A percentile compares a stretch with the other conserved stretches of the same genome.
Evolutionary conservation across 2,329 filamentous ascomycete species (phyloP).

Genomic region (Teratosphaeria epicoccoides): DNA sequence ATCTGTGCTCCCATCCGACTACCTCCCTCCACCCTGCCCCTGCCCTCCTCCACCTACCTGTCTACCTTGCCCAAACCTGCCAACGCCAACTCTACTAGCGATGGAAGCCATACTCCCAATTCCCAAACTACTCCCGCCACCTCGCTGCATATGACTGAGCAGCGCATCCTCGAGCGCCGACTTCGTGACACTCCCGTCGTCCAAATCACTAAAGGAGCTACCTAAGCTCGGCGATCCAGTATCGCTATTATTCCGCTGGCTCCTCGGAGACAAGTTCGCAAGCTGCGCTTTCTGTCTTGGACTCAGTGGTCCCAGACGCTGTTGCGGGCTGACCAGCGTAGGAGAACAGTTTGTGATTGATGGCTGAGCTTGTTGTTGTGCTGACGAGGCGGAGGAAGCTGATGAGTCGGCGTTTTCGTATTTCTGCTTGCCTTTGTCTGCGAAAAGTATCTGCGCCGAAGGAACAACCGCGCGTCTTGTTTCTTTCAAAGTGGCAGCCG

Average conservation of each 20-base stretch:
- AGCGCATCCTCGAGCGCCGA: constrained; percentile 70
- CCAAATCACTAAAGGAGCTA: constrained; percentile 77
- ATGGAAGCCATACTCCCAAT: constrained; percentile 26
- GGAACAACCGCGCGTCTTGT: constrained; percentile 1
- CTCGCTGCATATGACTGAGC: constrained; percentile 55
- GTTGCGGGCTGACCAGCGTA: constrained; percentile 5
- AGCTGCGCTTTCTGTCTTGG: constrained; percentile 51
- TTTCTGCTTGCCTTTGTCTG: constrained; percentile 4
- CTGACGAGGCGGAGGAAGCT: constrained; percentile 39
- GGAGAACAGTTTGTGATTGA: constrained; percentile 9
- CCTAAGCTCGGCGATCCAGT: constrained; percentile 71
- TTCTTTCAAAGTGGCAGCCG: constrained; percentile 12
- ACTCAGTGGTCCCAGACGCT: constrained; percentile 21
- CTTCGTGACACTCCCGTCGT: constrained; percentile 72
- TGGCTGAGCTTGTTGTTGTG: constrained; percentile 1
- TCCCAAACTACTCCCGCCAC: constrained; percentile 9
- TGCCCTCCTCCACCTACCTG: constrained; percentile 1
- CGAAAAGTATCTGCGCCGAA: constrained; percentile 2
- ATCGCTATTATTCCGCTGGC: constrained; percentile 43
- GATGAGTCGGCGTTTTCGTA: constrained; percentile 3
- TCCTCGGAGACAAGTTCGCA: constrained; percentile 40
- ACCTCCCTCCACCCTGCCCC: neutral
- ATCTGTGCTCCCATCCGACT: neutral
- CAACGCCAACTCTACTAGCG: constrained; percentile 42
- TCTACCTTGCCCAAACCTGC: constrained; percentile 31